These are phyloP conservation scores for Phytophthora sp. DNA, from an alignment of 352 stramenopile species.

Conservation along the genomic window DNA sequence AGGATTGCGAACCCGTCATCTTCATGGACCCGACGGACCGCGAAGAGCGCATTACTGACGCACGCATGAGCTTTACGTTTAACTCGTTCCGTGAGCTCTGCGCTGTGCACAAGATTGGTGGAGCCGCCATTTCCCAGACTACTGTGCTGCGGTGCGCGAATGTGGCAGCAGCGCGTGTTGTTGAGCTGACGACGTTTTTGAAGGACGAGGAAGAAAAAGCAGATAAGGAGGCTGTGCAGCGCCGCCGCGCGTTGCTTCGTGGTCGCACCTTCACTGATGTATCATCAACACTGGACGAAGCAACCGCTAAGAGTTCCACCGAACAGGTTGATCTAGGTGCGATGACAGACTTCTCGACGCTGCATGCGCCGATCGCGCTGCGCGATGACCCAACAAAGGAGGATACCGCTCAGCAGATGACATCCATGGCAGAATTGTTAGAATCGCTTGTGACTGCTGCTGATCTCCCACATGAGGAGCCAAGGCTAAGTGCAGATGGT, in stretches of 20 bases:
- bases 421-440: constrained; percentile 77
- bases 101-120: constrained; percentile 91
- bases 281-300: constrained; percentile 46
- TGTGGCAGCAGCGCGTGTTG: constrained; percentile 78
- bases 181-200: constrained; percentile 79
- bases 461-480: constrained; percentile 32
- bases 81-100: constrained; percentile 93
- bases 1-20: constrained; percentile 57
- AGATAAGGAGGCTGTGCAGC: constrained; percentile 68
- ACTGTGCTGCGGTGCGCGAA: constrained; percentile 82
- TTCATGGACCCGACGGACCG: constrained; percentile 91
- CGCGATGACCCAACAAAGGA: constrained; percentile 64
- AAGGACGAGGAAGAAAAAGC: constrained; percentile 79
- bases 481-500: constrained; percentile 9
- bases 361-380: constrained; percentile 80
- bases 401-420: constrained; percentile 58
- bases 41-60: constrained; percentile 91
- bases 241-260: constrained; percentile 70
- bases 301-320: constrained; percentile 37
- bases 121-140: constrained; percentile 62
- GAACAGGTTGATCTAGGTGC: constrained; percentile 74
- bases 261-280: constrained; percentile 74
- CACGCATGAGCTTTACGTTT: constrained; percentile 89
- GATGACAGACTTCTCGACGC: constrained; percentile 81
- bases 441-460: constrained; percentile 75